Conservation (phyloP, 371 early-diverging fungal species). For the Saksenaea vasiformis region DNA sequence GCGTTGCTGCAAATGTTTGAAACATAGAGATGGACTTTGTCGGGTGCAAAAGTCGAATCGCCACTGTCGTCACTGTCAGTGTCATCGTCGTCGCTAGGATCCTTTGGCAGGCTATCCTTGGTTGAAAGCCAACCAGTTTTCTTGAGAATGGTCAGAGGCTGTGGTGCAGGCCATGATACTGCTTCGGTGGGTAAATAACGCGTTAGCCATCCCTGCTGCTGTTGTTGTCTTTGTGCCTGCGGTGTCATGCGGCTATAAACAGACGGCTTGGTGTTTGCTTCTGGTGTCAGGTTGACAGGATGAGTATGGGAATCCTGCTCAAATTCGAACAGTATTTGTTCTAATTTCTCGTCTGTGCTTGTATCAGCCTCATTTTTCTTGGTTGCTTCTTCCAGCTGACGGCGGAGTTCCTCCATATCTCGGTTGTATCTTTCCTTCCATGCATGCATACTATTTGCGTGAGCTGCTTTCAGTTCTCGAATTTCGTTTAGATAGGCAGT, state of each 20-base stretch:
- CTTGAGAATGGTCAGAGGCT: constrained; percentile 16
- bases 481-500: constrained; percentile 28
- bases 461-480: constrained; percentile 27
- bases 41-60: constrained; percentile 36
- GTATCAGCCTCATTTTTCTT: constrained; percentile 22
- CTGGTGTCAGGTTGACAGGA: constrained; percentile 18
- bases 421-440: constrained; percentile 37
- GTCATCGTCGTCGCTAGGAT: neutral
- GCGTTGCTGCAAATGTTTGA: constrained; percentile 46
- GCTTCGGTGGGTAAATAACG: constrained; percentile 46
- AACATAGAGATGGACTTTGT: constrained; percentile 45
- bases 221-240: neutral
- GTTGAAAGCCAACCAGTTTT: constrained; percentile 11
- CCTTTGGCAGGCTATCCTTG: constrained; percentile 9
- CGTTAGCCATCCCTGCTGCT: constrained; percentile 5
- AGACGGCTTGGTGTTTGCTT: neutral
- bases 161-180: constrained; percentile 49
- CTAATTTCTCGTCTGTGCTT: constrained; percentile 73
- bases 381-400: constrained; percentile 27
- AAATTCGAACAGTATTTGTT: constrained; percentile 79
- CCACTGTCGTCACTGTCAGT: constrained; percentile 6
- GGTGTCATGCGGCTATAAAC: neutral
- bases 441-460: constrained; percentile 24
- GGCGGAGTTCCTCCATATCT: constrained; percentile 32
- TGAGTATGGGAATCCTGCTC: constrained; percentile 44